Evolutionary conservation across 345 rosid genomes (phyloP), one percentile per base, ranked within the genome.

Genomic region (Microcos paniculata): DNA sequence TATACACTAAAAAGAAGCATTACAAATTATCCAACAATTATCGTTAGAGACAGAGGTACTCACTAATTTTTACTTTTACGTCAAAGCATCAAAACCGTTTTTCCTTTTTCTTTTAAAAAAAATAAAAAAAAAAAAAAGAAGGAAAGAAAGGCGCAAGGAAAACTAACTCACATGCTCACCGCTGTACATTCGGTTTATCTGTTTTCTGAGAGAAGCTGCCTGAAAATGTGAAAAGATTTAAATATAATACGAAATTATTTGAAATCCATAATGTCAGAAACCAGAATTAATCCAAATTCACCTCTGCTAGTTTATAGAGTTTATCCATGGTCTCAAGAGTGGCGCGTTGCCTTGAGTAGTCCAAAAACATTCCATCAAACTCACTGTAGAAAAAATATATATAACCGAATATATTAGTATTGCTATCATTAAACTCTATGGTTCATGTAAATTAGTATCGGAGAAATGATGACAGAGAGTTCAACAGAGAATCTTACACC

Each of bases 261-360:
- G 43, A 66, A 38, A 66, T 31, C 30, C 46, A 62, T 26, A 56
- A 75, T 40, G 38, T 14, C 71, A 52, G 16, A 73, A 30, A 49
- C 6, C n/a, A 66, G n/a, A 40, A 70, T 12, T 57, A 23, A 53
- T 10, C 78, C 74, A 45, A 38, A 57, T 61, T 81, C 72, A 95
- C 98, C 94, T 93, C 91, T 5, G 98, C 97, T 82, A 95, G 77
- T 56, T 81, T 76, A 73, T 82, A 83, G 75, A 95, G 98, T 77
- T 93, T 91, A 45, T 83, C 78, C 81, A 89, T 30, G 30, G 97
- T 95, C 52, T 83, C 90, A 38, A 77, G 80, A 10, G 92, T 89
- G 70, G 92, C 98, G 49, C 83, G 74, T 77, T 96, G 97, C 73
- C 98, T 81, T 19, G 99, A 90, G 78, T 85, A 93, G 78, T 96